A percentile compares a stretch with the other conserved stretches of the same genome.
Evolutionary conservation across 2,329 filamentous ascomycete species (phyloP).

Genomic region (Chlorencoelia australis): DNA sequence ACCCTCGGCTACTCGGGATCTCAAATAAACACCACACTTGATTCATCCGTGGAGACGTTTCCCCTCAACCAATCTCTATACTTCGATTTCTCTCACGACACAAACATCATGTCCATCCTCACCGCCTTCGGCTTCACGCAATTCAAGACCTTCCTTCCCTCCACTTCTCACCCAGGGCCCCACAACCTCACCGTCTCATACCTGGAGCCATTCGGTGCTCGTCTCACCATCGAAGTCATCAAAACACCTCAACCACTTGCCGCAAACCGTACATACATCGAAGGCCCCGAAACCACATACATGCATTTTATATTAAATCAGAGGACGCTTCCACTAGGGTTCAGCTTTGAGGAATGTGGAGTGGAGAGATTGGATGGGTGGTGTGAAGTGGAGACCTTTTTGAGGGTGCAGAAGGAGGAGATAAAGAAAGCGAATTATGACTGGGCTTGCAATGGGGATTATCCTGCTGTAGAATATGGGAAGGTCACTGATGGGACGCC

Average conservation of each 20-base stretch:
- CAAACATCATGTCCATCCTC: constrained; percentile 59
- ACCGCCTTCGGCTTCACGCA: constrained; percentile 65
- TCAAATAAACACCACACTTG: constrained; percentile 60
- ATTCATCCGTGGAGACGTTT: constrained; percentile 58
- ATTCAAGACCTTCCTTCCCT: constrained; percentile 50
- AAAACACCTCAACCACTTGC: constrained; percentile 52
- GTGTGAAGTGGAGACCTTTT: constrained; percentile 63
- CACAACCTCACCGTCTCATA: constrained; percentile 58
- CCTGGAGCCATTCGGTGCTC: constrained; percentile 60
- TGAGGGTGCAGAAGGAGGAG: constrained; percentile 51
- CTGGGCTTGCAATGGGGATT: constrained; percentile 55
- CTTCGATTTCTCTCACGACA: constrained; percentile 71
- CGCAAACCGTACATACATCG: constrained; percentile 37
- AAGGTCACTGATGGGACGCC: constrained; percentile 37
- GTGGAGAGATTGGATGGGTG: constrained; percentile 57
- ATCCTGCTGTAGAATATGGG: constrained; percentile 37
- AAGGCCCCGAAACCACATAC: constrained; percentile 51
- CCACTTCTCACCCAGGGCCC: constrained; percentile 41
- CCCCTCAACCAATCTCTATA: constrained; percentile 65
- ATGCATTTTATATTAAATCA: constrained; percentile 69
- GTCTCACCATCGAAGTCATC: constrained; percentile 67
- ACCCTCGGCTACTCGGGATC: constrained; percentile 47
- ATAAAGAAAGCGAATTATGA: constrained; percentile 50
- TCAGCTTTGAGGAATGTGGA: constrained; percentile 56
- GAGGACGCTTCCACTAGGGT: constrained; percentile 58